Percentiles rank a stretch among this genome's conserved stretches.
Conservation (phyloP, 2,329 filamentous ascomycete genomes). For the Colletotrichum sp. region DNA sequence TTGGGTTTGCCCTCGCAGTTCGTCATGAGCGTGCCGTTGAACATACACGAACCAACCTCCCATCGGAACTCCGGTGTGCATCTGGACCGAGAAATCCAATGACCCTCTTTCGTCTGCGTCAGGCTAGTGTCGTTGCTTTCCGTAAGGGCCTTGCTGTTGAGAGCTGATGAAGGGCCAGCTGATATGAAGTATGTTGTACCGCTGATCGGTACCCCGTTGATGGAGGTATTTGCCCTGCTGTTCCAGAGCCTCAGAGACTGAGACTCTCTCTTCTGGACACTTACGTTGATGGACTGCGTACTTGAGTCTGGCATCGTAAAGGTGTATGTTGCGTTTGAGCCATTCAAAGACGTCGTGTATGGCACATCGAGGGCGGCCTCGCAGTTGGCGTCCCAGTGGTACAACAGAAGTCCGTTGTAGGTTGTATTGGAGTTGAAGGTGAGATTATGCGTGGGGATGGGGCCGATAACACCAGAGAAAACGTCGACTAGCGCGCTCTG, state of each 20-base stretch:
- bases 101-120: not conserved
- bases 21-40: slow-evolving; percentile 3
- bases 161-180: not conserved
- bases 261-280: not conserved
- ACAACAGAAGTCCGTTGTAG: not conserved
- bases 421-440: slow-evolving; percentile 2
- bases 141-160: not conserved
- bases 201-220: not conserved
- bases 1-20: not conserved
- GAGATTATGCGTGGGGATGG: not conserved
- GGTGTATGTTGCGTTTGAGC: not conserved
- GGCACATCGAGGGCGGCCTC: not conserved
- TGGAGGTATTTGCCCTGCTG: not conserved
- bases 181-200: slow-evolving; percentile 6
- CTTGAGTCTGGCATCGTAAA: not conserved
- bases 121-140: not conserved
- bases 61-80: not conserved
- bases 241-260: not conserved
- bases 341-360: not conserved
- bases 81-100: not conserved
- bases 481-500: slow-evolving; percentile 5
- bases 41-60: not conserved
- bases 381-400: not conserved
- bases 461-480: not conserved
- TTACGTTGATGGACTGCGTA: not conserved